These are phyloP conservation scores for Salvia rosmarinus DNA, from an alignment of 257 asterid genomes.

Conservation along the genomic window DNA sequence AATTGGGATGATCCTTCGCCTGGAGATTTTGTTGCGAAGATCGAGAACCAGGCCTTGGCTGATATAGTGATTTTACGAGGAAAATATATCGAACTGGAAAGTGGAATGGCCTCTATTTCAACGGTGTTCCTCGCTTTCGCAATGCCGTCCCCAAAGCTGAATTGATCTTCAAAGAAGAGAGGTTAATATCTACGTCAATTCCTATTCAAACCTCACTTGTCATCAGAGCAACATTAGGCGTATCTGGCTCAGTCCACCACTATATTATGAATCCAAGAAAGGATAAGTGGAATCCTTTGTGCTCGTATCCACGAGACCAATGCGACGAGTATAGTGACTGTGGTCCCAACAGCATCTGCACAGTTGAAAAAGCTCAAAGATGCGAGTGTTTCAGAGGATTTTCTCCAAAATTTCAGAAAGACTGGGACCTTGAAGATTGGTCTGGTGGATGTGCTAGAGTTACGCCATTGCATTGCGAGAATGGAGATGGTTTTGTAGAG, in stretches of 20 bases:
- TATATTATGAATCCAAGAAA: conserved; percentile 21
- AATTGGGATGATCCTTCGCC: conserved; percentile 44
- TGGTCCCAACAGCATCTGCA: conserved; percentile 38
- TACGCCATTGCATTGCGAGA: conserved; percentile 6
- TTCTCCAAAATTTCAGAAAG: conserved; percentile 8
- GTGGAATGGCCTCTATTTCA: conserved; percentile 43
- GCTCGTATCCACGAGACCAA: neutral
- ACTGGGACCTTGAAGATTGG: conserved; percentile 37
- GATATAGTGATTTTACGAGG: conserved; percentile 10
- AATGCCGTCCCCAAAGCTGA: neutral
- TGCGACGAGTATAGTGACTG: conserved; percentile 34
- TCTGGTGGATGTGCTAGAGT: conserved; percentile 32
- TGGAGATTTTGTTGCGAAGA: conserved; percentile 32
- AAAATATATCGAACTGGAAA: conserved; percentile 32
- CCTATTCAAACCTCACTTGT: conserved; percentile 19
- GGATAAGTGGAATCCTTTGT: conserved; percentile 24
- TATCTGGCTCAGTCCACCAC: neutral
- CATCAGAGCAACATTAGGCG: neutral
- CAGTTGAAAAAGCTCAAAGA: neutral
- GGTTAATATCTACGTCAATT: neutral
- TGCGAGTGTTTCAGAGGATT: conserved; percentile 39
- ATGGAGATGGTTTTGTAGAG: conserved; percentile 27
- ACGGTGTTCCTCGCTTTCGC: conserved; percentile 8
- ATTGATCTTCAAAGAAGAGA: conserved; percentile 4
- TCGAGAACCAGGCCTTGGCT: conserved; percentile 33